Percentiles rank a stretch among this genome's conserved stretches.
Evolutionary conservation across 306 rosid genomes (phyloP).

Genomic region (Crotalaria pallida): DNA sequence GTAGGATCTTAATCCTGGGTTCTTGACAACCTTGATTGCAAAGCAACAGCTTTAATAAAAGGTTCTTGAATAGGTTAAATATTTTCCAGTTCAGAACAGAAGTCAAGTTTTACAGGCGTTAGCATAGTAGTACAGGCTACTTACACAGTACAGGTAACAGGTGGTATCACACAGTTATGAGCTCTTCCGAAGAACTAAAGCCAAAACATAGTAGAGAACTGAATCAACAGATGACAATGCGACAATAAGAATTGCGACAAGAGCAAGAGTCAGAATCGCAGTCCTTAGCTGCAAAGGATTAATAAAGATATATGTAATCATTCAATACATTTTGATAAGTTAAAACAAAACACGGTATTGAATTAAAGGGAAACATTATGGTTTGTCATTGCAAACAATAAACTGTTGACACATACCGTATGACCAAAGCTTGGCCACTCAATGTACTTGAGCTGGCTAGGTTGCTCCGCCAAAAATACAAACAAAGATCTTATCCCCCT

Average conservation of each 20-base stretch:
- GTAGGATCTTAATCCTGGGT: too few relatives aligned
- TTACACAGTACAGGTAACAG: not conserved
- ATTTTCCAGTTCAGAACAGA: not conserved
- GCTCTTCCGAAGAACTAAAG: conserved; percentile 50
- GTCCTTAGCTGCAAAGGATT: conserved; percentile 69
- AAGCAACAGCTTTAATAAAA: not conserved
- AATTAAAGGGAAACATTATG: not conserved
- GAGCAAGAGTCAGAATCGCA: conserved; percentile 69
- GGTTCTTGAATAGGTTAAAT: not conserved
- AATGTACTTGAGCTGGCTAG: conserved; percentile 79
- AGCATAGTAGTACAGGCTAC: too few relatives aligned
- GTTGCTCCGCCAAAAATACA: conserved; percentile 74
- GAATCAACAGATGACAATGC: conserved; percentile 79
- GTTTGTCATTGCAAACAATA: not conserved
- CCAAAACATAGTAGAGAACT: conserved; percentile 58
- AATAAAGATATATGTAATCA: not conserved
- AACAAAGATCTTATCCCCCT: conserved; percentile 59
- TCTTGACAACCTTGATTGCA: not conserved
- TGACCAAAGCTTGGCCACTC: conserved; percentile 80
- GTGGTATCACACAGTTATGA: conserved; percentile 8
- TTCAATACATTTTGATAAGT: not conserved
- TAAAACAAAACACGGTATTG: not conserved
- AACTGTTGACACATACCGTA: conserved; percentile 51
- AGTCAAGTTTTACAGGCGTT: conserved; percentile 1
- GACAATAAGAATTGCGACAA: conserved; percentile 69